These are phyloP conservation scores for Picea engelmannii DNA, from an alignment of 83 land plant species.

Conservation along the genomic window DNA sequence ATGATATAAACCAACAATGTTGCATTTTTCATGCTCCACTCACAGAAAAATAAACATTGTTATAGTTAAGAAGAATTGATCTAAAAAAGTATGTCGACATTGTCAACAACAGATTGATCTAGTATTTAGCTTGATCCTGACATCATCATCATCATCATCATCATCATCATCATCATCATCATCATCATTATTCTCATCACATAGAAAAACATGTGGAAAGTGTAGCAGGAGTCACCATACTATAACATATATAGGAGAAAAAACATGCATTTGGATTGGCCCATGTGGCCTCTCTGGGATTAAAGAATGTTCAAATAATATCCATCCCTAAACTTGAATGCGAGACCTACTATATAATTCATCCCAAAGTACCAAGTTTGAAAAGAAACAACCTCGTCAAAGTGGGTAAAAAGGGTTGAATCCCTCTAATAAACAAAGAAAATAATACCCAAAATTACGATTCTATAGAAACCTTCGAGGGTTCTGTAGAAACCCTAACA, in stretches of 20 bases:
- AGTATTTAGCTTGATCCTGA: too few species aligned
- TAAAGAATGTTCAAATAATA: slow-evolving; percentile 58
- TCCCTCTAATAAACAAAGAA: not conserved
- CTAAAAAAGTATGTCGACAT: too few species aligned
- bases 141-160: too few species aligned
- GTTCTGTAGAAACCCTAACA: not conserved
- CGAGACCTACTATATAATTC: slow-evolving; percentile 33
- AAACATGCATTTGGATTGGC: slow-evolving; percentile 73
- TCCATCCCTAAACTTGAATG: slow-evolving; percentile 52
- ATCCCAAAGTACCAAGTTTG: slow-evolving; percentile 33
- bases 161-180: too few species aligned
- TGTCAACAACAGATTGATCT: too few species aligned
- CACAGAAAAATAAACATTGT: too few species aligned
- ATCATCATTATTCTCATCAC: too few species aligned
- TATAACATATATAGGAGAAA: slow-evolving; percentile 73
- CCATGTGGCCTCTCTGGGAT: slow-evolving; percentile 35
- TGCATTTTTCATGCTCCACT: too few species aligned
- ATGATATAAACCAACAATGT: too few species aligned
- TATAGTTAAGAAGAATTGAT: too few species aligned
- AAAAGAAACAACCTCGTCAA: slow-evolving; percentile 30
- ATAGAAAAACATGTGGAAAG: slow-evolving; percentile 48
- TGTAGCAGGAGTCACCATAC: slow-evolving; percentile 55
- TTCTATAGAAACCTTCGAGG: not conserved
- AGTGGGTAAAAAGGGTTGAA: slow-evolving; percentile 23
- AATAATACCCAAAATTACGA: not conserved